phyloP scores from a whole-genome alignment of 495 filamentous ascomycete species.

The Immersiella caudata region DNA sequence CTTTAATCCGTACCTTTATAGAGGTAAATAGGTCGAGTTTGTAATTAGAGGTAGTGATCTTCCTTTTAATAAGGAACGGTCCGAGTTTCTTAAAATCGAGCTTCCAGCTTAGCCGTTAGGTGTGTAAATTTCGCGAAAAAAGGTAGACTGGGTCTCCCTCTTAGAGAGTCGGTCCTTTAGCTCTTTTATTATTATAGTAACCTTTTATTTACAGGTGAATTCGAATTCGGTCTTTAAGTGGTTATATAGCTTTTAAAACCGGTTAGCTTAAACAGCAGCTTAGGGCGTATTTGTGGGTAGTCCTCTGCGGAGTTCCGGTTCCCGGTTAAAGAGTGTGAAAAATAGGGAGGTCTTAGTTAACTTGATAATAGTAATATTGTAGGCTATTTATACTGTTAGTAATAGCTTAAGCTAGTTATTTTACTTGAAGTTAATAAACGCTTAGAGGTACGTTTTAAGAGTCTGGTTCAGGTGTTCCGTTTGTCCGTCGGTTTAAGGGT shows the following conservation, averaged over 20 bases:
- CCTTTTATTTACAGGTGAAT: background rate
- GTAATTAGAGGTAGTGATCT: background rate
- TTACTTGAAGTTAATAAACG: conserved; percentile 17
- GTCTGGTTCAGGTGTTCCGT: conserved; percentile 25
- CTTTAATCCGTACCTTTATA: conserved; percentile 2
- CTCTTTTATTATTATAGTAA: background rate
- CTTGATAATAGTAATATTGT: conserved; percentile 14
- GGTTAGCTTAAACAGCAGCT: background rate
- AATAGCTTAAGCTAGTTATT: conserved; percentile 21
- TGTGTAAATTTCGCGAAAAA: background rate
- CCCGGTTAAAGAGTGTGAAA: background rate
- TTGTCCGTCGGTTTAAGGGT: conserved; percentile 22
- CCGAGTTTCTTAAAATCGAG: background rate
- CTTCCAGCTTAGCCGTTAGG: background rate
- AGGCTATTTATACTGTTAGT: conserved; percentile 17
- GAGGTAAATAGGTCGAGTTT: background rate
- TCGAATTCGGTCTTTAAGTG: background rate
- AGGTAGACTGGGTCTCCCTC: background rate
- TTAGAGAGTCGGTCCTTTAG: background rate
- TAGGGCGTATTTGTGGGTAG: background rate
- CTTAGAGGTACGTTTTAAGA: conserved; percentile 13
- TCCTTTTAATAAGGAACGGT: background rate
- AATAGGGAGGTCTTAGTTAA: background rate
- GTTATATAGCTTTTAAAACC: background rate
- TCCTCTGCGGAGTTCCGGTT: background rate